Evolutionary conservation across 345 rosid genomes (phyloP), one percentile per base, ranked within the genome.

Genomic region (Sonneratia alba): DNA sequence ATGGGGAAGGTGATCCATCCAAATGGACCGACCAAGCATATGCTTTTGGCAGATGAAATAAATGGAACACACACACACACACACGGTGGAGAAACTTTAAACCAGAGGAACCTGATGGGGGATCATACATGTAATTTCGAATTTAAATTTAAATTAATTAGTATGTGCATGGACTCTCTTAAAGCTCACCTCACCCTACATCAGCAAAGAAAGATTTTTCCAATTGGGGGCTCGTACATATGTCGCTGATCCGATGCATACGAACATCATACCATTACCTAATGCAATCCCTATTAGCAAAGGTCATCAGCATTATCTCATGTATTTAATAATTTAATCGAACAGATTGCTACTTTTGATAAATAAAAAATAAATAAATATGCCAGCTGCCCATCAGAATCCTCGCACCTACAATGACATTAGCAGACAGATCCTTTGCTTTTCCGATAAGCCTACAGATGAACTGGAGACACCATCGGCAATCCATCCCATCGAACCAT

Each of bases 401-500:
- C 66, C 66, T 62, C 10, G 9, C 38, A 32, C 10, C 38, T 27
- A 62, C 24, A 6, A 21, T 53, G 6, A 21, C 3, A 53, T 53
- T 34, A 62, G 19, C 11, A 62, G 66, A 34, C 19, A 62, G 38
- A 62, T 62, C 37, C 38, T 27, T 11, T 32, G 18, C 38, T 13
- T 62, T 62, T 62, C 11, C 18, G 5, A 27, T 32, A 62, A 27
- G 38, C 19, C 38, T 27, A 12, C 4, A 32, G 27, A 32, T 42
- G 45, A 42, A 42, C 10, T 42, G 19, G 18, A 4, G 51, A 3
- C 51, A 47, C 51, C 9, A 67, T n/a, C 76, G 71, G 75, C 74
- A 36, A 77, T 78, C 77, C 61, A 27, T 59, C 56, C 49, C 62
- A 74, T 47, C 67, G 7, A 62, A 7, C 76, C 81, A 73, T 78